Percentiles rank a stretch among this genome's conserved stretches.
Conservation (phyloP, 1,139 yeast species). For the Taphrina betulina region DNA sequence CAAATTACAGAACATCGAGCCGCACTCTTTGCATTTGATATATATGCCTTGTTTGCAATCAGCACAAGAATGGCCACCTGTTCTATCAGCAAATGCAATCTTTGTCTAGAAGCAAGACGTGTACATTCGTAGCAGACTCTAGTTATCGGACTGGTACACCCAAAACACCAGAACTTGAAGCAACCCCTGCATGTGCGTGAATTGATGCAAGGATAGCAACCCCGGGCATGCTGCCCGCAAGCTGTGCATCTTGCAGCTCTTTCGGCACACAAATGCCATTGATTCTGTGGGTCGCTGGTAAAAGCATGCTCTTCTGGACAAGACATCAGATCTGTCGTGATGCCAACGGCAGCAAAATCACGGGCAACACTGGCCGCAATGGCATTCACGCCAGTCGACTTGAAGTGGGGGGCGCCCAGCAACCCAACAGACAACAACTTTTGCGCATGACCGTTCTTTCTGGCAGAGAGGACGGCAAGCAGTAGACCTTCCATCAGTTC, state of each 20-base stretch:
- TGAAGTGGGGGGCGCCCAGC: slow-evolving; percentile 14
- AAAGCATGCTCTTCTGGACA: slow-evolving; percentile 17
- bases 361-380: slow-evolving; percentile 1
- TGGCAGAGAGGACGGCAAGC: neutral
- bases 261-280: slow-evolving; percentile 11
- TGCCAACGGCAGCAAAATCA: neutral
- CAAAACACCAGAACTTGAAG: slow-evolving; percentile 19
- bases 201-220: slow-evolving; percentile 6
- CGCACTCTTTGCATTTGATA: slow-evolving; percentile 11
- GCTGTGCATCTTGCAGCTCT: neutral
- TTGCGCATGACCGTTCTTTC: slow-evolving; percentile 3
- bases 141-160: slow-evolving; percentile 3
- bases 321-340: slow-evolving; percentile 9
- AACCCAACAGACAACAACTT: slow-evolving; percentile 3
- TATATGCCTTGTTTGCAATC: slow-evolving; percentile 8
- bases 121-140: slow-evolving; percentile 23
- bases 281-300: neutral
- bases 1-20: slow-evolving; percentile 12
- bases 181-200: slow-evolving; percentile 13
- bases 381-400: slow-evolving; percentile 2
- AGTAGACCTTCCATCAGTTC: slow-evolving; percentile 4
- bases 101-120: neutral
- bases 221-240: neutral
- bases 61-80: slow-evolving; percentile 19
- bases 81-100: neutral